These are phyloP conservation scores for Karstenula rhodostoma DNA, from an alignment of 2,329 filamentous ascomycete genomes.

Conservation along the genomic window DNA sequence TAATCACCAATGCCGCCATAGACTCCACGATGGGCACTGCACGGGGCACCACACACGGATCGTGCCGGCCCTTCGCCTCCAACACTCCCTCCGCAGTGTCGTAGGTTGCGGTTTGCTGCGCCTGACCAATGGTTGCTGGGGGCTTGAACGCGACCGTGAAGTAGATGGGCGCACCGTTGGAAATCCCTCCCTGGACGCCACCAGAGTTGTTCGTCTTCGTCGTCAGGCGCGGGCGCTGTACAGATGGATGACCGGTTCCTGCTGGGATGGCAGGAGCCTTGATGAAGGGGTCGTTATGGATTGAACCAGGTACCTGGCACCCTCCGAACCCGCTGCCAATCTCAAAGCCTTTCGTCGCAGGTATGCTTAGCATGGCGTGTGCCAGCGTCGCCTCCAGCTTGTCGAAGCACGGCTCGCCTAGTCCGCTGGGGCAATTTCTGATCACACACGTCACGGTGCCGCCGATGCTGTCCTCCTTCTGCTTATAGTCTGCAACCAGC, in stretches of 20 bases:
- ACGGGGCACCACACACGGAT: conserved; percentile 89
- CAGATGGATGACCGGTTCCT: conserved; percentile 47
- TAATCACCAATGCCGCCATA: conserved; percentile 87
- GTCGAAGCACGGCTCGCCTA: conserved; percentile 94
- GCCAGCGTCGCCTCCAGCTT: conserved; percentile 92
- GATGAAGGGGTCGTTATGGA: conserved; percentile 90
- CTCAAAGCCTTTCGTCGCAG: conserved; percentile 94
- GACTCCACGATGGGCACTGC: conserved; percentile 89
- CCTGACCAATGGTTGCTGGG: conserved; percentile 89
- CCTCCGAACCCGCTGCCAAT: conserved; percentile 92
- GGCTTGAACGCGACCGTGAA: conserved; percentile 97
- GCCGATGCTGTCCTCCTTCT: conserved; percentile 86
- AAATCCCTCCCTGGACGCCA: conserved; percentile 94
- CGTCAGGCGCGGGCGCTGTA: conserved; percentile 67
- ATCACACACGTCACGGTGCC: conserved; percentile 96
- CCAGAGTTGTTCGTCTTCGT: conserved; percentile 96
- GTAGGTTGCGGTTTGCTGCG: conserved; percentile 84
- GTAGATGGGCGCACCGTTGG: conserved; percentile 92
- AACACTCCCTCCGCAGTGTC: conserved; percentile 77
- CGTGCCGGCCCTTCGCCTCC: conserved; percentile 91
- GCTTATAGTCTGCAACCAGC: conserved; percentile 78
- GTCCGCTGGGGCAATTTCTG: conserved; percentile 80
- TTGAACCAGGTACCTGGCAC: conserved; percentile 84
- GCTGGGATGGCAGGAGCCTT: conserved; percentile 61
- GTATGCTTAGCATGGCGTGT: conserved; percentile 95